Base-by-base conservation (phyloP, 2,329 filamentous ascomycete species). In the Pseudogymnoascus sp. region DNA sequence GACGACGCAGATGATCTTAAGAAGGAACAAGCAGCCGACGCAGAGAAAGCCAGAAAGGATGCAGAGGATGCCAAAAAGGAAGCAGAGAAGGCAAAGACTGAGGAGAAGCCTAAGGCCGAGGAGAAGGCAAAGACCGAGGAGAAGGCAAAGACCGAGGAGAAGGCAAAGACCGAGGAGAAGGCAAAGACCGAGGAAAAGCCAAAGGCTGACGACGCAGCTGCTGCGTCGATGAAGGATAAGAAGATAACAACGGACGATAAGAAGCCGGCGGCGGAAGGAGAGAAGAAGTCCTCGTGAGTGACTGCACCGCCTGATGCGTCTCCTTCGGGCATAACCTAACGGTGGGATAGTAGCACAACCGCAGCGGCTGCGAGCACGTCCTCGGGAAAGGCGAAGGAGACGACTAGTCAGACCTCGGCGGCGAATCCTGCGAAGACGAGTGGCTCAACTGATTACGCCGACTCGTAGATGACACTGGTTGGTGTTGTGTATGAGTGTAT, bases 1-100 rank as follows among this genome's bases (percentile, higher is more conserved):
- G 70, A 72, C 63, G 71, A 71, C 1, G 70, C 67, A 25, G 69
- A 70, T 50, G 70, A 73, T 66, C 71, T 7, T 12, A 23, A 56
- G 37, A 21, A 44, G 42, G 37, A 62, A 11, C 33, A 40, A 42
- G 38, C 28, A 31, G 38, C 38, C 59, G 59, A 60, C 21, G 59
- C 33, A 11, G 40, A 42, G 35, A 60, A 60, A 7, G 59, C 59
- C 5, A 38, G 40, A 18, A 21, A 42, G 18, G 33, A 38, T n/a
- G 21, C 59, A 23, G 35, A 38, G 59, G 23, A n/a, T 7, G 35
- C 35, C 16, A 33, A 21, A 3, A 38, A 38, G n/a, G 21, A 23
- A 25, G 12, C n/a, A 4, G 59, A 14, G 6, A 53, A 53, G 28
- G 18, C 50, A 16, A 56, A 56, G 16, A 31, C 50, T 3, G 56